Base-by-base conservation (phyloP, 2,329 filamentous ascomycete genomes). In the Neobulgaria alba region DNA sequence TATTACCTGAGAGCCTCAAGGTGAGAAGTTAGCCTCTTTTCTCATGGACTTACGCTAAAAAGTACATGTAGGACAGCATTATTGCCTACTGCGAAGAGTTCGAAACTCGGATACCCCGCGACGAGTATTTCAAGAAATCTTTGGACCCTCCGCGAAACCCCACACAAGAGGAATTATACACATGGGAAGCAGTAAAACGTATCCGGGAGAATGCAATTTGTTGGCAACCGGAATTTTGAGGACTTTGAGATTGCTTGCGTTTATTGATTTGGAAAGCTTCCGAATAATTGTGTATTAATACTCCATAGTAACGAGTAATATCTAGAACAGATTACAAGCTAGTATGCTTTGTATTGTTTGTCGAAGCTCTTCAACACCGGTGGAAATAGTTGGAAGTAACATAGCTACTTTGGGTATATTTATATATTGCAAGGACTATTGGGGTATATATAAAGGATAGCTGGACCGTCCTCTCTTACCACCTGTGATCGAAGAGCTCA, bases 201-300 rank as follows among this genome's bases (percentile, higher is more conserved):
- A 31, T 31, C 29, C 29, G 29, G 16, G 29, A 31, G 29, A 31
- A 31, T 31, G 29, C 29, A 31, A 12, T 69, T 95, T 95, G 68
- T 95, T 95, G 54, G 88, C 85, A 58, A 93, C 85, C 44, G 74
- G 70, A 30, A 87, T 84, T 50, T 75, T 81, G 48, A 90, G 67
- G 34, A 93, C 77, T 43, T 77, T 74, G 50, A 94, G 18, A 41
- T 41, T 45, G 3, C 10, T 15, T 38, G 15, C 20, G 14, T 41
- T 35, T 10, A 45, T 41, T n/a, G n/a, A n/a, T n/a, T n/a, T n/a
- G 2, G 26, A 36, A 37, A 40, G 20, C 12, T 37, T 33, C 12
- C 33, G 10, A 31, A 39, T 16, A 29, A 12, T 33, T 40, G 14
- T 7, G 19, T 44, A 40, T 40, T 40, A 2, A 29, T 19, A 8